Evolutionary conservation across 2,329 filamentous ascomycete genomes (phyloP).

Genomic region (Fusarium sp.): DNA sequence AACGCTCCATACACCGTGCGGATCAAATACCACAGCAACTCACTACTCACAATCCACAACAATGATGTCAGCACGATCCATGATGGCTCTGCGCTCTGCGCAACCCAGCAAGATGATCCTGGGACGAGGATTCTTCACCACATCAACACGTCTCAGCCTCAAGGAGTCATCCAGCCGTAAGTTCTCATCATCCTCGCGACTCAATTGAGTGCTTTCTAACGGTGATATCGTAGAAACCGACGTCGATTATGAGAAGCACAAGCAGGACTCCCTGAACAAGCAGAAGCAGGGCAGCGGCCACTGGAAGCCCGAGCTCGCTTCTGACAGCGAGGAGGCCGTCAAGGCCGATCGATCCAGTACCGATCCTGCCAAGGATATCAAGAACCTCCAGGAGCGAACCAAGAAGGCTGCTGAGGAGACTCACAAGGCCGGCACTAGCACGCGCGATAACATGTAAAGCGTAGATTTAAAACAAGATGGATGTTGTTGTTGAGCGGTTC

Average conservation of each 20-base stretch:
- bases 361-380: conserved; percentile 56
- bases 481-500: conserved; percentile 3
- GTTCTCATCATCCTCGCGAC: conserved; percentile 20
- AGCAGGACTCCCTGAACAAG: conserved; percentile 73
- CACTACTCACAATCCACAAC: neutral
- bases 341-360: conserved; percentile 70
- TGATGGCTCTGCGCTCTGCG: conserved; percentile 46
- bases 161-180: conserved; percentile 57
- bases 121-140: conserved; percentile 46
- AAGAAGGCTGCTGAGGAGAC: conserved; percentile 64
- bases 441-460: conserved; percentile 58
- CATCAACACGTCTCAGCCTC: conserved; percentile 49
- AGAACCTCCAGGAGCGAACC: conserved; percentile 70
- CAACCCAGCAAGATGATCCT: conserved; percentile 40
- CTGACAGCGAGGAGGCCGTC: conserved; percentile 82
- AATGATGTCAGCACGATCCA: conserved; percentile 45
- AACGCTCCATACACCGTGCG: neutral
- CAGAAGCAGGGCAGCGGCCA: conserved; percentile 76
- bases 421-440: conserved; percentile 63
- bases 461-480: too few species aligned
- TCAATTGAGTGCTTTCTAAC: conserved; percentile 15
- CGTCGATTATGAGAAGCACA: conserved; percentile 67
- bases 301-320: conserved; percentile 84
- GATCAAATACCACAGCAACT: neutral
- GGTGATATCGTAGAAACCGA: conserved; percentile 49